Conservation (phyloP, 148 eudicot species). For the Nepenthes gracilis region DNA sequence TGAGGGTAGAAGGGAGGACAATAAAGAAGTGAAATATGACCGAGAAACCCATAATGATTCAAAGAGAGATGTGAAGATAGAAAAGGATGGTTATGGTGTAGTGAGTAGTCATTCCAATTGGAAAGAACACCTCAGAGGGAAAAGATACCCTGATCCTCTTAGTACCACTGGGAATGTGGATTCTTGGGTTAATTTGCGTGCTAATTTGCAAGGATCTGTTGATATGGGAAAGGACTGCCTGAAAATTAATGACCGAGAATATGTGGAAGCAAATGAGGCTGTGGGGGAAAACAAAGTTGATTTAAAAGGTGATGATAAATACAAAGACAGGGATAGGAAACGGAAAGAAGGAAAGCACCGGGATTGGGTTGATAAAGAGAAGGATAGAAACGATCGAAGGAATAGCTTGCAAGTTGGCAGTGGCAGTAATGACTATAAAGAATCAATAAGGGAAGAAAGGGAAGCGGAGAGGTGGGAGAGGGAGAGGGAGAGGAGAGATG, state of each 20-base stretch:
- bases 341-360: slow-evolving; percentile 79
- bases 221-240: slow-evolving; percentile 37
- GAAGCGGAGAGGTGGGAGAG: slow-evolving; percentile 64
- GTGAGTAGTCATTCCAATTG: slow-evolving; percentile 37
- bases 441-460: slow-evolving; percentile 48
- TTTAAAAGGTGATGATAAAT: slow-evolving; percentile 61
- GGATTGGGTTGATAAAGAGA: slow-evolving; percentile 69
- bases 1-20: slow-evolving; percentile 49
- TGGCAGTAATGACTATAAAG: slow-evolving; percentile 52
- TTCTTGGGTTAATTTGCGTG: slow-evolving; percentile 37
- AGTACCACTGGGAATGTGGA: slow-evolving; percentile 34
- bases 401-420: slow-evolving; percentile 36
- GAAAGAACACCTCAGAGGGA: slow-evolving; percentile 63
- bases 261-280: slow-evolving; percentile 48
- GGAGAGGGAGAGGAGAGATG: slow-evolving; percentile 68
- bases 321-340: slow-evolving; percentile 77
- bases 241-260: slow-evolving; percentile 25
- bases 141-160: slow-evolving; percentile 47
- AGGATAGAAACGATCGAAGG: slow-evolving; percentile 63
- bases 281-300: slow-evolving; percentile 75
- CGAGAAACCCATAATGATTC: slow-evolving; percentile 35
- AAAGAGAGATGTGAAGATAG: slow-evolving; percentile 43
- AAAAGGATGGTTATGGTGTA: slow-evolving; percentile 41
- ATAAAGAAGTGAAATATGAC: slow-evolving; percentile 48
- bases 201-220: slow-evolving; percentile 32